A percentile compares a stretch with the other conserved stretches of the same genome.
phyloP scores from a whole-genome alignment of 2,329 filamentous ascomycete genomes.

The Cladophialophora exuberans region DNA sequence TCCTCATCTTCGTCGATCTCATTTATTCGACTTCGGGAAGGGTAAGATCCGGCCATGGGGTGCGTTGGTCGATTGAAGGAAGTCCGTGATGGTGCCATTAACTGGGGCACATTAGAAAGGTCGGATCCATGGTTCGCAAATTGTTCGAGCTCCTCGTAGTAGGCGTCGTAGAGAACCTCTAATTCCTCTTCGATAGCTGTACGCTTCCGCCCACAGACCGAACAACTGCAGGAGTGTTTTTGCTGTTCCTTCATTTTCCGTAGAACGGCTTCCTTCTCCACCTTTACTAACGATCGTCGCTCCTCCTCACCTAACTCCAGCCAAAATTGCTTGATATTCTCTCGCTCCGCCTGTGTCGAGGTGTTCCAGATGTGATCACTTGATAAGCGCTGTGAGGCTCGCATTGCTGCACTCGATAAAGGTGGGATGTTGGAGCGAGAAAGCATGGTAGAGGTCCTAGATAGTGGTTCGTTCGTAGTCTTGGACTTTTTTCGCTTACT shows the following conservation, averaged over 20 bases:
- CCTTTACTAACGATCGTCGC: constrained; percentile 91
- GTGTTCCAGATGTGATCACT: constrained; percentile 98
- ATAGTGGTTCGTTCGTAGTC: constrained; percentile 20
- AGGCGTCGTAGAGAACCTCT: constrained; percentile 96
- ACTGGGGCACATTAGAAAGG: constrained; percentile 62
- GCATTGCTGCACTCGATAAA: constrained; percentile 46
- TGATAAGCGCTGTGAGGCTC: constrained; percentile 53
- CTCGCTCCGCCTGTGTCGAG: constrained; percentile 88
- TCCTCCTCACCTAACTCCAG: constrained; percentile 91
- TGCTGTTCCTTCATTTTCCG: constrained; percentile 99
- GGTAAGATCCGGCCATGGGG: constrained; percentile 53
- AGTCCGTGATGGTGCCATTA: constrained; percentile 69
- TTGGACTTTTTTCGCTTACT: constrained; percentile 38
- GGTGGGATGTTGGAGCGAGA: constrained; percentile 47
- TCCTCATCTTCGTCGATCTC: constrained; percentile 58
- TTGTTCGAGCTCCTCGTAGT: constrained; percentile 96
- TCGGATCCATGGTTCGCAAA: constrained; percentile 85
- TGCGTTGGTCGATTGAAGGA: constrained; percentile 27
- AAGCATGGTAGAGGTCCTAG: constrained; percentile 38
- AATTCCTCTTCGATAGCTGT: constrained; percentile 98
- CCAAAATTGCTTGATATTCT: constrained; percentile 99
- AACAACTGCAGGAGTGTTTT: constrained; percentile 98
- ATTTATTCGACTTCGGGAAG: constrained; percentile 70
- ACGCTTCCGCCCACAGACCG: constrained; percentile 92
- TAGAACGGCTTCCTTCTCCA: constrained; percentile 96